Conservation (phyloP, 2,329 filamentous ascomycete genomes). For the Didymellaceae sp. region DNA sequence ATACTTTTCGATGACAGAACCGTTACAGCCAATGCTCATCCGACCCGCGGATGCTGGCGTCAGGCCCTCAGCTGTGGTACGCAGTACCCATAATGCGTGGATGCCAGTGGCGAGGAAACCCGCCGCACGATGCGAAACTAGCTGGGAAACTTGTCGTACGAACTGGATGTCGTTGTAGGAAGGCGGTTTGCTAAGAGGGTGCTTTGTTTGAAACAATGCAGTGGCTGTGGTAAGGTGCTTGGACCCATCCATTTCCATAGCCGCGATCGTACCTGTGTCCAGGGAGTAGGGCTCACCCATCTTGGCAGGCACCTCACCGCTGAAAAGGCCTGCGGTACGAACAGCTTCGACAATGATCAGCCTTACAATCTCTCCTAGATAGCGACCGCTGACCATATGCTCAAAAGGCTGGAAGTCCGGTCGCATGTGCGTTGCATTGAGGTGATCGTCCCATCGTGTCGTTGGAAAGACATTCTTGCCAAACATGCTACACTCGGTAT, state of each 20-base stretch:
- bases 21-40: slow-evolving; percentile 73
- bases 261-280: slow-evolving; percentile 65
- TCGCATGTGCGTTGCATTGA: slow-evolving; percentile 63
- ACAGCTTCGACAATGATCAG: slow-evolving; percentile 67
- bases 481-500: slow-evolving; percentile 72
- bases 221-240: slow-evolving; percentile 49
- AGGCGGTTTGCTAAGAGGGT: slow-evolving; percentile 56
- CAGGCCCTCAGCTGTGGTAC: slow-evolving; percentile 57
- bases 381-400: slow-evolving; percentile 68
- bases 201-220: slow-evolving; percentile 58
- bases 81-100: slow-evolving; percentile 66
- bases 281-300: slow-evolving; percentile 64
- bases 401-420: slow-evolving; percentile 71
- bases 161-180: slow-evolving; percentile 61
- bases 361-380: slow-evolving; percentile 68
- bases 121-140: slow-evolving; percentile 65
- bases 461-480: slow-evolving; percentile 64
- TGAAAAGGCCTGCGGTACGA: slow-evolving; percentile 61
- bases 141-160: slow-evolving; percentile 58
- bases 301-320: slow-evolving; percentile 62
- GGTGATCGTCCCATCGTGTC: slow-evolving; percentile 66
- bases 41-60: slow-evolving; percentile 43
- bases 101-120: slow-evolving; percentile 69
- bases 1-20: slow-evolving; percentile 80
- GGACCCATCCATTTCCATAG: slow-evolving; percentile 59